phyloP scores from a whole-genome alignment of 1,284 basidiomycete species.

The Trichosporon sp. region DNA sequence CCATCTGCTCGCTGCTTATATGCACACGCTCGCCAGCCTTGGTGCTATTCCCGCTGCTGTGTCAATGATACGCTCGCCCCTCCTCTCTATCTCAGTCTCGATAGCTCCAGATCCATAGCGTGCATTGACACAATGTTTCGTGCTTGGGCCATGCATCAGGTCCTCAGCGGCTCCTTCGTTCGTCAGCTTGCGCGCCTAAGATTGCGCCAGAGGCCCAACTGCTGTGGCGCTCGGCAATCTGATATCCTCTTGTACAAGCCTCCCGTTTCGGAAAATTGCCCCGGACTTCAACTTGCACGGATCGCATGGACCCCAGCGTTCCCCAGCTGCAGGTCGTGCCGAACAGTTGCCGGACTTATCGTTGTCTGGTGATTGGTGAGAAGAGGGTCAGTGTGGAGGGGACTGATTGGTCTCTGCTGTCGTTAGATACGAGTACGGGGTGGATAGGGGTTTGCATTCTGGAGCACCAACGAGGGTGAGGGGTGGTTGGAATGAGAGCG shows the following conservation, averaged over 20 bases:
- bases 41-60: not conserved
- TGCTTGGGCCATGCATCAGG: too few relatives aligned
- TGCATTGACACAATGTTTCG: not conserved
- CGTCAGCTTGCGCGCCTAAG: not conserved
- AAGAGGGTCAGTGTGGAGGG: not conserved
- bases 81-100: not conserved
- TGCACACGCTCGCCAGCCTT: not conserved
- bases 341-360: not conserved
- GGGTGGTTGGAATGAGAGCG: too few relatives aligned
- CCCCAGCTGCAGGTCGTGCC: not conserved
- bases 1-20: not conserved
- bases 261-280: not conserved
- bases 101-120: not conserved
- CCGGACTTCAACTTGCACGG: not conserved
- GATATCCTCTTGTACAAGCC: not conserved
- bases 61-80: not conserved
- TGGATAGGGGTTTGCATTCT: not conserved
- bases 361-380: not conserved
- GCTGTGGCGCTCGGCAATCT: not conserved
- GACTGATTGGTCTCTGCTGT: not conserved
- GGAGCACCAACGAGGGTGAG: too few relatives aligned
- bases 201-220: too few relatives aligned
- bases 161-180: too few relatives aligned
- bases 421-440: not conserved
- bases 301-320: too few relatives aligned